phyloP scores from a whole-genome alignment of 73 alveolate species.

The Blepharisma stoltei region DNA sequence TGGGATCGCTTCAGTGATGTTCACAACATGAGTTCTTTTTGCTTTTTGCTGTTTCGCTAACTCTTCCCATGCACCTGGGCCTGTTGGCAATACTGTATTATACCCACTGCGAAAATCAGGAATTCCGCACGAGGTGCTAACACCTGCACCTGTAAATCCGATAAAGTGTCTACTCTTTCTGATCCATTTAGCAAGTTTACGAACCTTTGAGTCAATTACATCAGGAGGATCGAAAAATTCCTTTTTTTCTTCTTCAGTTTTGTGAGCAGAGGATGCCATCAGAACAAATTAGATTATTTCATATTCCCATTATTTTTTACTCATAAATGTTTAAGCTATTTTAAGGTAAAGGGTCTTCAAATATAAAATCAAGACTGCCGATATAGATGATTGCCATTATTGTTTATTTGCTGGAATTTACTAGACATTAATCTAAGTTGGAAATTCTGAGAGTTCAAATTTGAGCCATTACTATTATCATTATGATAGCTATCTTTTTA shows the following conservation, averaged over 20 bases:
- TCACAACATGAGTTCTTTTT: not conserved
- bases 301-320: too few relatives aligned
- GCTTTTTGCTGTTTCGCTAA: not conserved
- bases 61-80: slow-evolving; percentile 53
- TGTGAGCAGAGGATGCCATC: not conserved
- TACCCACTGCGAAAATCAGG: slow-evolving; percentile 77
- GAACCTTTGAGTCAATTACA: slow-evolving; percentile 54
- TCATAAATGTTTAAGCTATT: too few relatives aligned
- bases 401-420: too few relatives aligned
- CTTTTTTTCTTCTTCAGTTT: slow-evolving; percentile 34
- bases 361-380: too few relatives aligned
- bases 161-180: slow-evolving; percentile 55
- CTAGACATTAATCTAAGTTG: too few relatives aligned
- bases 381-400: too few relatives aligned
- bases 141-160: slow-evolving; percentile 84
- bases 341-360: too few relatives aligned
- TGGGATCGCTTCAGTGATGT: slow-evolving; percentile 50
- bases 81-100: slow-evolving; percentile 43
- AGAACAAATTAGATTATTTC: too few relatives aligned
- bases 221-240: slow-evolving; percentile 41
- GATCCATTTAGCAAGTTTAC: slow-evolving; percentile 59
- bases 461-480: too few relatives aligned
- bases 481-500: too few relatives aligned
- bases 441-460: too few relatives aligned
- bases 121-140: slow-evolving; percentile 82